Evolutionary conservation across 1,139 yeast species (phyloP).

Genomic region (Zygosaccharomyces sapae): DNA sequence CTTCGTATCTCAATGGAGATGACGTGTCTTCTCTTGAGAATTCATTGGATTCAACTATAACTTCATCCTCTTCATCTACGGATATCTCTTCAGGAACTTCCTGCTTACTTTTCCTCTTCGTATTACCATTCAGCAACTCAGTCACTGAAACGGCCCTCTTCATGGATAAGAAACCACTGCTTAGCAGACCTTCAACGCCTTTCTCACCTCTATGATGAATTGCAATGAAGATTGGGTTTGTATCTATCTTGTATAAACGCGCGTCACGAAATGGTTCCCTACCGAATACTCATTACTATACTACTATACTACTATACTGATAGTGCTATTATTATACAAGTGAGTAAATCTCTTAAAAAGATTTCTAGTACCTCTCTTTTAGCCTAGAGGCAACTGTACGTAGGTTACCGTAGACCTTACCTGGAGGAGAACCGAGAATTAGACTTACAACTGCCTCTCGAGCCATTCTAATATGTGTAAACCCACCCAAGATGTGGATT

Average conservation of each 20-base stretch:
- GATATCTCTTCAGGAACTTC: neutral
- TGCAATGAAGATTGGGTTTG: neutral
- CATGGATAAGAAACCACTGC: constrained; percentile 8
- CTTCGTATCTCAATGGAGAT: constrained; percentile 12
- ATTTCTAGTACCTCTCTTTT: constrained; percentile 78
- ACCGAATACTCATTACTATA: neutral
- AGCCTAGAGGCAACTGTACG: constrained; percentile 95
- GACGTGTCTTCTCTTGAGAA: constrained; percentile 10
- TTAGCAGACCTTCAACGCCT: neutral
- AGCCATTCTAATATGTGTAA: constrained; percentile 95
- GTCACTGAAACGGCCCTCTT: constrained; percentile 16
- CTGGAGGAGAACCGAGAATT: constrained; percentile 97
- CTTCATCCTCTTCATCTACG: constrained; percentile 4
- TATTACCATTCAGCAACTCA: constrained; percentile 19
- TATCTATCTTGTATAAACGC: neutral
- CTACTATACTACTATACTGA: neutral
- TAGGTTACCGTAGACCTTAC: constrained; percentile 94
- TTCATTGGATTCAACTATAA: constrained; percentile 13
- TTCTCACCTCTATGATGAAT: neutral
- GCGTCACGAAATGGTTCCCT: constrained; percentile 3
- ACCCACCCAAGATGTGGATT: constrained; percentile 94
- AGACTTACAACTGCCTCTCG: constrained; percentile 92
- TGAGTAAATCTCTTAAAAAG: constrained; percentile 3
- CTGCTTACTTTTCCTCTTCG: constrained; percentile 10
- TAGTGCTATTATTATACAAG: constrained; percentile 2